Evolutionary conservation across 2,329 filamentous ascomycete species (phyloP), one percentile per base, ranked within the genome.

Genomic region (Colletotrichum gloeosporioides): DNA sequence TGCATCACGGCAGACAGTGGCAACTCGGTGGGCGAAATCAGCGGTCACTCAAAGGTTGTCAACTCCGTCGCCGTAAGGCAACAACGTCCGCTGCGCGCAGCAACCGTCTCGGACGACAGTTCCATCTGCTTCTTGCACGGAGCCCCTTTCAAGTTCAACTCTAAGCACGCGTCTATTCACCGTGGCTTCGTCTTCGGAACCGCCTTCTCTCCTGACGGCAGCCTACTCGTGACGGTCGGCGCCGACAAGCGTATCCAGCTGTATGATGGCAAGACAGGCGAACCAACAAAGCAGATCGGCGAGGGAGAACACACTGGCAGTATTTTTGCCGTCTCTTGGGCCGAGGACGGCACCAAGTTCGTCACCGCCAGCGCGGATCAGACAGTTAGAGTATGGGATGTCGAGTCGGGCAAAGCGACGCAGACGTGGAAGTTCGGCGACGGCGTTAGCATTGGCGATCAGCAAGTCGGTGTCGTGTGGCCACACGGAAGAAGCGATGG

Each of bases 1-100:
- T 98, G 95, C 88, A 96, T 99, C 83, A 98, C 95, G 32, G 95
- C 95, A 79, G 97, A 99, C 86, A 98, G 95, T 82, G 97, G 97
- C 78, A 99, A 99, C 87, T 96, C 93, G 66, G 96, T 99, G 22
- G 97, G 97, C 75, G 96, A 99, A 86, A 95, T 99, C 79, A 94
- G 93, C 69, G 97, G 97, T 3, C 97, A 99, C 86, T 96, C 94
- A 79, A 95, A 95, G 81, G 92, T 94, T 80, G 94, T 99, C 89
- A 99, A 99, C 84, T 92, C 94, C 25, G 96, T 99, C 36, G 94
- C 96, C 39, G 94, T 99, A 83, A 93, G 96, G 80, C 93, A 96
- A 82, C 95, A 98, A 86, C 90, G 97, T 31, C 97, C 97, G n/a
- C 89, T 99, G 76, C 91, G 96, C 77, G 97, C 97, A 8, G 96